Evolutionary conservation across 345 rosid species (phyloP).

Genomic region (Syzygium aromaticum): DNA sequence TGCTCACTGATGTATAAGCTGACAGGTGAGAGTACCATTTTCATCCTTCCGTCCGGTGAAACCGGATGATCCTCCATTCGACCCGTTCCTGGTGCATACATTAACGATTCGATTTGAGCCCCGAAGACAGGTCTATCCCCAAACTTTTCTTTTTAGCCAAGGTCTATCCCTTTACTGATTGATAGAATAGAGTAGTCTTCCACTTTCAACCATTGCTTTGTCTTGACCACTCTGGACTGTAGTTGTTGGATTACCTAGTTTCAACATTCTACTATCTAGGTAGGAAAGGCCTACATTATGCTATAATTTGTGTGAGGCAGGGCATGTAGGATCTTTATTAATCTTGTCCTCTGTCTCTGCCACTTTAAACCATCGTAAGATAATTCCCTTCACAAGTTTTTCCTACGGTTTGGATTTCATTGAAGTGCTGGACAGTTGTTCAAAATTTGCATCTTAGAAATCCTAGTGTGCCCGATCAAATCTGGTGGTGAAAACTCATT

Average conservation of each 20-base stretch:
- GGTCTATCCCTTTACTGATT: not conserved
- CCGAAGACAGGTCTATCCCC: conserved; percentile 65
- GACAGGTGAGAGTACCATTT: conserved; percentile 92
- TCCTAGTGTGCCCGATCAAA: not conserved
- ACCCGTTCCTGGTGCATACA: conserved; percentile 91
- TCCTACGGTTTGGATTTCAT: not conserved
- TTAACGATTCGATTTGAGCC: conserved; percentile 96
- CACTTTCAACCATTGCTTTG: not conserved
- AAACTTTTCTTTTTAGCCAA: not conserved
- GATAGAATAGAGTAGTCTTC: not conserved
- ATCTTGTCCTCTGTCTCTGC: not conserved
- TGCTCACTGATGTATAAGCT: not conserved
- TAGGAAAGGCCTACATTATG: not conserved
- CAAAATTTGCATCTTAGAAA: not conserved
- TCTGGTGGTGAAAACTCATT: not conserved
- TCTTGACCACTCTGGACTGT: not conserved
- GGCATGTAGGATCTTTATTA: not conserved
- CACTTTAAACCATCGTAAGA: not conserved
- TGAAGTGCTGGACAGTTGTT: not conserved
- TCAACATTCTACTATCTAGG: not conserved
- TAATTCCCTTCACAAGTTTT: not conserved
- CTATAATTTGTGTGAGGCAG: not conserved
- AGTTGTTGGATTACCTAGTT: not conserved
- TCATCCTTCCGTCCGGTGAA: conserved; percentile 91
- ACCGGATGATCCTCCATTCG: conserved; percentile 91